Conservation (phyloP, 192 early-diverging fungal genomes). For the Phycomyces nitens region DNA sequence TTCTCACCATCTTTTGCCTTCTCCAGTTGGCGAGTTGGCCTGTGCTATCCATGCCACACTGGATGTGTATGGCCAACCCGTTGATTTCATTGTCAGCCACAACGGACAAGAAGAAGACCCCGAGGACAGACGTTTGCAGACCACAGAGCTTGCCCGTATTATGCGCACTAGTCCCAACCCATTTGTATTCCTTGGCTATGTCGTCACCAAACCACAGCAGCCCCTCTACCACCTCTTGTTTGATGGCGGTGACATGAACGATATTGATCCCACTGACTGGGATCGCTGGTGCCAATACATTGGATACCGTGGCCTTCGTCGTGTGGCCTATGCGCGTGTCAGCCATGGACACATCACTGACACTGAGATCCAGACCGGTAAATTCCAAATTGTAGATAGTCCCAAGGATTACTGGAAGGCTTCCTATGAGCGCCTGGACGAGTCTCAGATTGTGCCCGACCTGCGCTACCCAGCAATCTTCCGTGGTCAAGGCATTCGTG, state of each 20-base stretch:
- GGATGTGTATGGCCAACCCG: conserved; percentile 72
- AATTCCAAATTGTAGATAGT: conserved; percentile 60
- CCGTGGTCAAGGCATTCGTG: conserved; percentile 64
- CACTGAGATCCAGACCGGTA: conserved; percentile 79
- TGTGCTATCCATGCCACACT: conserved; percentile 86
- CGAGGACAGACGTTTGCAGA: conserved; percentile 71
- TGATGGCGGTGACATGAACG: conserved; percentile 63
- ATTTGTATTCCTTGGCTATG: conserved; percentile 78
- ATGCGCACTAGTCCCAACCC: conserved; percentile 72
- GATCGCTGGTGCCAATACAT: conserved; percentile 87
- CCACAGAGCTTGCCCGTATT: conserved; percentile 73
- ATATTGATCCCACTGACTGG: conserved; percentile 71
- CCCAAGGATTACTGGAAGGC: conserved; percentile 42
- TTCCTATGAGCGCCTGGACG: conserved; percentile 54
- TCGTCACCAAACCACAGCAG: conserved; percentile 69
- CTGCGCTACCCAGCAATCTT: conserved; percentile 68
- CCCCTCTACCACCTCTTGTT: conserved; percentile 62
- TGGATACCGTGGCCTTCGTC: conserved; percentile 71
- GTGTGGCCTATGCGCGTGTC: conserved; percentile 71
- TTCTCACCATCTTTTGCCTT: conserved; percentile 73
- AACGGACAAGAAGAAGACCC: conserved; percentile 81
- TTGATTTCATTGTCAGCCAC: conserved; percentile 80
- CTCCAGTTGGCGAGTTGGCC: conserved; percentile 76
- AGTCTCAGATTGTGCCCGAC: conserved; percentile 46
- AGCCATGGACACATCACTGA: conserved; percentile 79